Conservation (phyloP, 495 filamentous ascomycete genomes). For the Hypoxylon rickii region DNA sequence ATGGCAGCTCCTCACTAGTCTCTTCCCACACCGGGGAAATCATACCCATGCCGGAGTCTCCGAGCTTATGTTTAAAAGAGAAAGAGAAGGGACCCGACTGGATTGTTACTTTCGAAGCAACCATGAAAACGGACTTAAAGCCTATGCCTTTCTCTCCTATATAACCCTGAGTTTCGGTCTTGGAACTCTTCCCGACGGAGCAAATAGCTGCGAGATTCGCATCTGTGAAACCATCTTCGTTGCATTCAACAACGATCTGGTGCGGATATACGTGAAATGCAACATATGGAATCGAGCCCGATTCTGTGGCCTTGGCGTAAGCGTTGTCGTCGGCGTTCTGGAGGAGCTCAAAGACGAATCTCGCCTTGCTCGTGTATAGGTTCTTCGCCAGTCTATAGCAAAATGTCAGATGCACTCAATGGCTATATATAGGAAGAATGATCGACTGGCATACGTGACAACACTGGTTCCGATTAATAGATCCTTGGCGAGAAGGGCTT, state of each 20-base stretch:
- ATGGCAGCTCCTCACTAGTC: slow-evolving; percentile 7
- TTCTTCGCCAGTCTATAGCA: slow-evolving; percentile 45
- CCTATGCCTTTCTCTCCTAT: slow-evolving; percentile 58
- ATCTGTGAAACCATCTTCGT: slow-evolving; percentile 51
- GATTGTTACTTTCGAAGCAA: slow-evolving; percentile 51
- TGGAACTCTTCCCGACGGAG: slow-evolving; percentile 44
- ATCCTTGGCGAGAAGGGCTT: slow-evolving; percentile 39
- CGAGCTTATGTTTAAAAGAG: slow-evolving; percentile 40
- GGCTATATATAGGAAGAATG: not conserved
- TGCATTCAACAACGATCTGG: slow-evolving; percentile 48
- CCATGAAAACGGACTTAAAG: slow-evolving; percentile 59
- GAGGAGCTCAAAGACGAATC: slow-evolving; percentile 49
- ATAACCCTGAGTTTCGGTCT: slow-evolving; percentile 43
- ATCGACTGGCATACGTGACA: slow-evolving; percentile 36
- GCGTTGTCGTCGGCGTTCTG: slow-evolving; percentile 52
- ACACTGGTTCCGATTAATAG: slow-evolving; percentile 37
- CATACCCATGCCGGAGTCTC: slow-evolving; percentile 50
- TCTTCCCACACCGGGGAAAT: slow-evolving; percentile 48
- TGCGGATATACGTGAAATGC: slow-evolving; percentile 39
- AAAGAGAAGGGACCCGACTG: slow-evolving; percentile 54
- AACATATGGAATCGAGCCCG: slow-evolving; percentile 34
- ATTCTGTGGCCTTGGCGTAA: slow-evolving; percentile 23
- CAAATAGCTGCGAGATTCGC: slow-evolving; percentile 45
- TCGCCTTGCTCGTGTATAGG: slow-evolving; percentile 43
- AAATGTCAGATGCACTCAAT: slow-evolving; percentile 13